Conservation (phyloP, 176 grass and related monocot genomes). For the Oryza officinalis region DNA sequence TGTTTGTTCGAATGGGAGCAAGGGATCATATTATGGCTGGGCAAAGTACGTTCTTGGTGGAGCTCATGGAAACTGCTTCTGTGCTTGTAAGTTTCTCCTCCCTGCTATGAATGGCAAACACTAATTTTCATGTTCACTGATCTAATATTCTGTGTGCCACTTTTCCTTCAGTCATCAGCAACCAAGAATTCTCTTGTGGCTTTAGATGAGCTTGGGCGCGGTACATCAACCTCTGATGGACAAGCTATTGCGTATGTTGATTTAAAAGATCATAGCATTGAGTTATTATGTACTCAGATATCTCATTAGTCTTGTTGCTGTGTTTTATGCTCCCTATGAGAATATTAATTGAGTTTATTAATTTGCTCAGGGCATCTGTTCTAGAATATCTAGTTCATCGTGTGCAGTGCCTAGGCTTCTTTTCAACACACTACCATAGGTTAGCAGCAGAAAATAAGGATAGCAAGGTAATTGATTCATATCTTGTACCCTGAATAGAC, state of each 20-base stretch:
- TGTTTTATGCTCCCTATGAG: slow-evolving; percentile 2
- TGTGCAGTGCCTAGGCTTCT: slow-evolving; percentile 85
- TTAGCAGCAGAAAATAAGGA: slow-evolving; percentile 78
- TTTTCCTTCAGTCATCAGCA: slow-evolving; percentile 73
- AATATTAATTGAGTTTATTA: slow-evolving; percentile 25
- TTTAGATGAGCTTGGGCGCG: slow-evolving; percentile 97
- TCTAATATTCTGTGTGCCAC: slow-evolving; percentile 5
- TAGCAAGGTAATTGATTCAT: slow-evolving; percentile 53
- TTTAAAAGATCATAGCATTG: slow-evolving; percentile 11
- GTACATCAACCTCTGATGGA: slow-evolving; percentile 98
- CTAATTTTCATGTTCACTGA: slow-evolving; percentile 25
- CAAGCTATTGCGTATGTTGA: slow-evolving; percentile 94
- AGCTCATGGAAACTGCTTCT: slow-evolving; percentile 85
- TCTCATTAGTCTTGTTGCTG: slow-evolving; percentile 18
- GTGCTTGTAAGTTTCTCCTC: slow-evolving; percentile 75
- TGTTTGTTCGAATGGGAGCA: slow-evolving; percentile 99
- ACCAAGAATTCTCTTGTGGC: slow-evolving; percentile 88
- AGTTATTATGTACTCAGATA: slow-evolving; percentile 20
- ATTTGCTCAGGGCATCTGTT: slow-evolving; percentile 69
- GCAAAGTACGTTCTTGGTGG: slow-evolving; percentile 94
- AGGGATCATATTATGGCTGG: slow-evolving; percentile 92
- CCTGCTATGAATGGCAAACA: neutral
- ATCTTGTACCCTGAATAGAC: neutral
- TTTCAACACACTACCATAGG: slow-evolving; percentile 97
- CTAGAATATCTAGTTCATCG: slow-evolving; percentile 79